phyloP scores from a whole-genome alignment of 2,329 filamentous ascomycete genomes.

The Microcera coccophila region DNA sequence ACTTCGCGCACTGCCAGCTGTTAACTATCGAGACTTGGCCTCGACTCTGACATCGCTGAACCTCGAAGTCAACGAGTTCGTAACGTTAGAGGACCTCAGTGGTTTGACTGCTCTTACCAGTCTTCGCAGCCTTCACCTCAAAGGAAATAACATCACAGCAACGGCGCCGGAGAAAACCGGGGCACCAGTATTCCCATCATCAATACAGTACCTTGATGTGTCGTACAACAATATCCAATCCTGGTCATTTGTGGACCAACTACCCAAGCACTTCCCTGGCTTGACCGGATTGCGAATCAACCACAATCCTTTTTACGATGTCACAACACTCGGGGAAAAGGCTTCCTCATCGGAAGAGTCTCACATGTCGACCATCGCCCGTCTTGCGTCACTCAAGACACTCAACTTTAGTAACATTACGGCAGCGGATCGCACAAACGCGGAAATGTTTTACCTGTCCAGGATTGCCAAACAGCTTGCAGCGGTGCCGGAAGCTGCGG shows the following conservation, averaged over 20 bases:
- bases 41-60: slow-evolving; percentile 58
- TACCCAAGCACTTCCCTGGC: slow-evolving; percentile 66
- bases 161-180: slow-evolving; percentile 28
- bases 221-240: slow-evolving; percentile 66
- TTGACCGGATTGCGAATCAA: slow-evolving; percentile 73
- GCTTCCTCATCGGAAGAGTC: slow-evolving; percentile 63
- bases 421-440: slow-evolving; percentile 72
- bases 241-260: slow-evolving; percentile 71
- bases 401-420: slow-evolving; percentile 75
- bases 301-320: slow-evolving; percentile 78
- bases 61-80: slow-evolving; percentile 70
- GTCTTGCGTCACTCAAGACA: slow-evolving; percentile 61
- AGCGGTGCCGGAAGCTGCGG: slow-evolving; percentile 49
- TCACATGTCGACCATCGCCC: slow-evolving; percentile 82
- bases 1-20: slow-evolving; percentile 47
- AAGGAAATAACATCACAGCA: slow-evolving; percentile 66
- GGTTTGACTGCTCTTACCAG: slow-evolving; percentile 48
- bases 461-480: slow-evolving; percentile 74
- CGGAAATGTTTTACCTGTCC: slow-evolving; percentile 89
- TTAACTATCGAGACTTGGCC: slow-evolving; percentile 40
- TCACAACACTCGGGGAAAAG: slow-evolving; percentile 33
- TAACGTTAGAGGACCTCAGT: slow-evolving; percentile 52
- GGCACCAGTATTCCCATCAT: slow-evolving; percentile 48
- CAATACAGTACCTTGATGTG: slow-evolving; percentile 64
- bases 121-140: slow-evolving; percentile 64